Conservation (phyloP, 495 filamentous ascomycete species). For the Thermothielavioides terrestris region DNA sequence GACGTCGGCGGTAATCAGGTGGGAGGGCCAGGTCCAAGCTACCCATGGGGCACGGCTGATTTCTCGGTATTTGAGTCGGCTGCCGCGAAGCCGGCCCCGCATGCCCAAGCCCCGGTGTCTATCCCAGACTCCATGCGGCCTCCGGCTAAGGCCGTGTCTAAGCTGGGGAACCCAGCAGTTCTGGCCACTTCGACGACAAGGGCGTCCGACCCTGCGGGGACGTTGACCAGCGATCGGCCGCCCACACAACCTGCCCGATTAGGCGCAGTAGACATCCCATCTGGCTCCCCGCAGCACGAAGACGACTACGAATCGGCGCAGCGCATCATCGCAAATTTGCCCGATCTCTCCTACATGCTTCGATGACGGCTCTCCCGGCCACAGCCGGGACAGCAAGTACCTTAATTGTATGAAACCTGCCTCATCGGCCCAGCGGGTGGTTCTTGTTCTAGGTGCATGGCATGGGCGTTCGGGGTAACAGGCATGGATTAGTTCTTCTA, state of each 20-base stretch:
- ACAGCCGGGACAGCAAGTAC: slow-evolving; percentile 4
- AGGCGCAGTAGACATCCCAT: too few relatives aligned
- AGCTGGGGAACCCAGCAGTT: too few relatives aligned
- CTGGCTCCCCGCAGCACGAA: not conserved
- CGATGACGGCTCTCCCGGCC: slow-evolving; percentile 7
- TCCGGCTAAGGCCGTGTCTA: not conserved
- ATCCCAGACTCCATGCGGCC: not conserved
- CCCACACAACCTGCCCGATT: not conserved
- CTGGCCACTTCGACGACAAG: too few relatives aligned
- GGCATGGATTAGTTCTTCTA: not conserved
- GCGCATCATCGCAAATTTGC: slow-evolving; percentile 34
- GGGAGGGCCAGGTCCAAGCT: not conserved
- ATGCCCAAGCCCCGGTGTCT: not conserved
- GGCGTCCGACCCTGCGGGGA: not conserved
- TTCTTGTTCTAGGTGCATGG: slow-evolving; percentile 1
- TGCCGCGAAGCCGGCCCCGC: not conserved
- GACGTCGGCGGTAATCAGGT: not conserved
- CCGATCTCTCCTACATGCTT: slow-evolving; percentile 49
- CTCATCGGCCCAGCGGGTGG: not conserved
- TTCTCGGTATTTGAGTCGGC: slow-evolving; percentile 33
- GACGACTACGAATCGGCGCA: slow-evolving; percentile 4
- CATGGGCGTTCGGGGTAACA: not conserved
- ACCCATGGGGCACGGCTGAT: slow-evolving; percentile 31
- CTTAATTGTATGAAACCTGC: slow-evolving; percentile 39
- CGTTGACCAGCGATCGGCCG: not conserved